These are phyloP conservation scores for Zymoseptoria tritici DNA, from an alignment of 2,329 filamentous ascomycete species.

Conservation along the genomic window DNA sequence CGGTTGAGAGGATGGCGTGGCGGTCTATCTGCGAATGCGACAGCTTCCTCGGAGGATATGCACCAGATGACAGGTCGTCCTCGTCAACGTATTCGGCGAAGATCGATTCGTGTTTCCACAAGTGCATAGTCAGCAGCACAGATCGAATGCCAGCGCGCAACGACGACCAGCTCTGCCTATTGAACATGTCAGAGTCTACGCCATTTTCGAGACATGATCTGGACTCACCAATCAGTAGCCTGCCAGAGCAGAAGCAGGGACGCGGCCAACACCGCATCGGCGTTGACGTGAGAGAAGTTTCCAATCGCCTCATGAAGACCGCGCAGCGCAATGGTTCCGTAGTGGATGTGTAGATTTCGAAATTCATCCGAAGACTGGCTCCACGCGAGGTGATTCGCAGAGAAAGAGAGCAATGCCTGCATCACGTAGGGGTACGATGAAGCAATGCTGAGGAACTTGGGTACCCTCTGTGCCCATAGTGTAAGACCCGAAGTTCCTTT, in stretches of 20 bases:
- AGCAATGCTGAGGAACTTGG: constrained; percentile 80
- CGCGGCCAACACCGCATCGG: constrained; percentile 83
- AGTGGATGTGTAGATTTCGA: constrained; percentile 80
- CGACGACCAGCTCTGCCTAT: constrained; percentile 84
- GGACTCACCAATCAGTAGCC: constrained; percentile 80
- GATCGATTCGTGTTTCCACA: constrained; percentile 80
- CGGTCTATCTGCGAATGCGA: constrained; percentile 19
- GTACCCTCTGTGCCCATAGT: constrained; percentile 87
- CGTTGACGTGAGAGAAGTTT: constrained; percentile 75
- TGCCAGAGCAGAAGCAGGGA: constrained; percentile 94
- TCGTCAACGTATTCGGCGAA: constrained; percentile 76
- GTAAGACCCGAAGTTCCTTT: constrained; percentile 70
- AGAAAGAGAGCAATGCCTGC: constrained; percentile 85
- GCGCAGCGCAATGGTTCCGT: constrained; percentile 76
- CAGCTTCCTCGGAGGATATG: constrained; percentile 14
- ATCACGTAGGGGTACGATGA: constrained; percentile 81
- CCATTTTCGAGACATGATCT: background rate
- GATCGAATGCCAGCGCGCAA: constrained; percentile 86
- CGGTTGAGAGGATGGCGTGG: constrained; percentile 30
- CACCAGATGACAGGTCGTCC: constrained; percentile 43
- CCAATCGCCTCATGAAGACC: constrained; percentile 83
- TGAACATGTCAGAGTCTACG: background rate
- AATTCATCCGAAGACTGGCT: constrained; percentile 79
- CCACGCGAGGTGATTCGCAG: constrained; percentile 90
- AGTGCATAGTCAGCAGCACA: constrained; percentile 82